phyloP scores from a whole-genome alignment of 495 filamentous ascomycete genomes.

The Clohesyomyces aquaticus region DNA sequence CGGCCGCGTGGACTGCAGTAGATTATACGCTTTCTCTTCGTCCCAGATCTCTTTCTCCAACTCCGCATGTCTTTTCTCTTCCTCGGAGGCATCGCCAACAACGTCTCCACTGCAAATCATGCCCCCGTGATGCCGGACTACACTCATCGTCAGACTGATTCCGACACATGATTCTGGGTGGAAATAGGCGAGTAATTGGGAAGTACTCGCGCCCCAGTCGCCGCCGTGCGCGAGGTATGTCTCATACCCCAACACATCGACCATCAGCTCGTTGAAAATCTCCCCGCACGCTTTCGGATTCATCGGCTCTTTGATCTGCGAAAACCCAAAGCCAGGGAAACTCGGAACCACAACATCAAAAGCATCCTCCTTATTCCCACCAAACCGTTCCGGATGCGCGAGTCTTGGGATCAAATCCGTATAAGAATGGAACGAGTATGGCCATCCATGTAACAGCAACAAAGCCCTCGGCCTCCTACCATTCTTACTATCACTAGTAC shows the following conservation, averaged over 20 bases:
- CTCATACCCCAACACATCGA: conserved; percentile 48
- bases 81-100: neutral
- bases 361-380: conserved; percentile 21
- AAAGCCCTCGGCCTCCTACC: conserved; percentile 49
- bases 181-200: conserved; percentile 49
- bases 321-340: conserved; percentile 37
- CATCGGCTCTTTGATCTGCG: conserved; percentile 46
- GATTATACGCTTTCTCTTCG: conserved; percentile 6
- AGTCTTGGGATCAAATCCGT: conserved; percentile 3
- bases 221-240: conserved; percentile 58
- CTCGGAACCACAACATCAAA: conserved; percentile 38
- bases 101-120: neutral
- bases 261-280: conserved; percentile 52
- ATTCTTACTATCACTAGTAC: no score
- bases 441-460: conserved; percentile 55
- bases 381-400: conserved; percentile 16
- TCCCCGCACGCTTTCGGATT: conserved; percentile 51
- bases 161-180: conserved; percentile 52
- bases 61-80: neutral
- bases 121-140: conserved; percentile 13
- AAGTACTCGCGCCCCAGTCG: conserved; percentile 56
- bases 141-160: conserved; percentile 51
- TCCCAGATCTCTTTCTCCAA: conserved; percentile 5
- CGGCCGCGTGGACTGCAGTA: neutral
- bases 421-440: conserved; percentile 12